Evolutionary conservation across 2,329 filamentous ascomycete genomes (phyloP), one percentile per base, ranked within the genome.

Genomic region (Epichloe brachyelytri): DNA sequence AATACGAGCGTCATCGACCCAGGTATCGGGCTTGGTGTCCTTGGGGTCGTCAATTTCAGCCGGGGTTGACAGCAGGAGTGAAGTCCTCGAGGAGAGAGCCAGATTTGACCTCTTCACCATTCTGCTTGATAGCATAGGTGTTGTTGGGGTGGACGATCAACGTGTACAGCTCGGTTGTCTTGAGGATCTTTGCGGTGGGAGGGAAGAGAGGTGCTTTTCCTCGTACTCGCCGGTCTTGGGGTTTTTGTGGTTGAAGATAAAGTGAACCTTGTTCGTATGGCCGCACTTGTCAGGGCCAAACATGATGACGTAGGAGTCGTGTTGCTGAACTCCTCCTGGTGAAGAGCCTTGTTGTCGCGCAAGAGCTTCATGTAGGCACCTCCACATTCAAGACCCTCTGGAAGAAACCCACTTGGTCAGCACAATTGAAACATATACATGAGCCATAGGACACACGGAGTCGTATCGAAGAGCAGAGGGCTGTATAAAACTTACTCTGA

Each of bases 161-260:
- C 55, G 93, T 97, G 80, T 98, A 98, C 56, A 98, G 85, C 70
- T 91, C 85, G 56, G 87, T 86, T 57, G 88, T 85, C 83, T 96
- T 97, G 75, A 83, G 78, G 64, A 95, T 93, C 68, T 84, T 86
- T 66, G 90, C 90, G 53, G 84, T 78, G 55, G 93, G 90, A 58
- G 91, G 62, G 79, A 79, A 67, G 80, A 82, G 57, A 98, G 80
- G 74, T 98, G 93, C 85, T 98, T 98, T 86, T 98, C 93, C 80
- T 98, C 91, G 65, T 98, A 98, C 73, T 96, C 88, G 76, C 91
- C 91, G 45, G 89, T 96, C 86, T 95, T 96, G 68, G 93, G 93
- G 82, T 97, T 98, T 87, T 97, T 98, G 86, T 98, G 93, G 74
- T 94, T 93, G 83, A 98, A 95, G 71, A 98, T 98, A 76, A 98